Evolutionary conservation across 2,329 filamentous ascomycete genomes (phyloP).

Genomic region (Fusarium sp.): DNA sequence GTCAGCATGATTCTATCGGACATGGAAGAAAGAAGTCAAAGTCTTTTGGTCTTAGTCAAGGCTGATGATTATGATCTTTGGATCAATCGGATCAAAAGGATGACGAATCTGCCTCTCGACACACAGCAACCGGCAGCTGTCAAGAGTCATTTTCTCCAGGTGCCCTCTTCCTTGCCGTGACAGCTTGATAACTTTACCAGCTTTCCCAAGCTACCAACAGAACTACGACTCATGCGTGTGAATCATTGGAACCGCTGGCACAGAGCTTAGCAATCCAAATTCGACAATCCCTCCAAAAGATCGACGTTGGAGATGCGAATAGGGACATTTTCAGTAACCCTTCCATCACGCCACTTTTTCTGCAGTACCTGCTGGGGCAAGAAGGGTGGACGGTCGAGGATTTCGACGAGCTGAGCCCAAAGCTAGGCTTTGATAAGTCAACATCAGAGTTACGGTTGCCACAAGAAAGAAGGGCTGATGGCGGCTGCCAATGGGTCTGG

Average conservation of each 20-base stretch:
- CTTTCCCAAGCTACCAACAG: background rate
- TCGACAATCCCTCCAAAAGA: too few species aligned
- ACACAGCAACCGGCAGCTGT: too few species aligned
- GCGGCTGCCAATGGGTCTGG: too few species aligned
- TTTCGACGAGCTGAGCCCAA: background rate
- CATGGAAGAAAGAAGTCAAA: too few species aligned
- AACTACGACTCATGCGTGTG: background rate
- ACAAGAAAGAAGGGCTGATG: too few species aligned
- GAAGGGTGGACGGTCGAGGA: background rate
- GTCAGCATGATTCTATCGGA: too few species aligned
- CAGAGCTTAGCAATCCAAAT: too few species aligned
- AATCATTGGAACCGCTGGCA: too few species aligned
- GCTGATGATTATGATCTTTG: conserved; percentile 20
- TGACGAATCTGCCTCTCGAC: background rate
- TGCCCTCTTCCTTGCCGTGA: too few species aligned
- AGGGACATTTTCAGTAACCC: background rate
- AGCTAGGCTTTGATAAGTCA: background rate
- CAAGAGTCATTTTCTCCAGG: accelerated
- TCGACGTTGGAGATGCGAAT: too few species aligned
- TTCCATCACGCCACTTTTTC: background rate
- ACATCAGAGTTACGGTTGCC: background rate
- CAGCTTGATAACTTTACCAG: background rate
- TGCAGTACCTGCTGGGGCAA: background rate
- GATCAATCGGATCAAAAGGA: background rate
- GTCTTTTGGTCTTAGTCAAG: conserved; percentile 17